Conservation (phyloP, 176 grass and related monocot species). For the Musa schizocarpa region DNA sequence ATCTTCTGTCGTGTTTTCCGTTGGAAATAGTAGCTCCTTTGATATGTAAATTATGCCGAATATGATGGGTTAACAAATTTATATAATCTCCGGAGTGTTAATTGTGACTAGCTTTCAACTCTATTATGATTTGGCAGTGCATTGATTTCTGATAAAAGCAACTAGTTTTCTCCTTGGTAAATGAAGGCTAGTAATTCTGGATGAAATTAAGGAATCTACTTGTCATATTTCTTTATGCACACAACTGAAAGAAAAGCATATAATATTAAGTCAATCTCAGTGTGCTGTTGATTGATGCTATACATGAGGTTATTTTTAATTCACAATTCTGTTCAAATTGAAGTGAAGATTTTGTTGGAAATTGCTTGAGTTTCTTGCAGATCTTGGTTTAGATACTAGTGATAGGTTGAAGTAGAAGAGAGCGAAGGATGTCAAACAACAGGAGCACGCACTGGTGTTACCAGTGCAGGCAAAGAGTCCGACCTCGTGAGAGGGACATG, state of each 20-base stretch:
- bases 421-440: neutral
- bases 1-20: neutral
- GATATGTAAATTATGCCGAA: neutral
- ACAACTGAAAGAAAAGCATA: neutral
- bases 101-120: neutral
- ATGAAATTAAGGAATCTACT: neutral
- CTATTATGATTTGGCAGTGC: neutral
- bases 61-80: too few species aligned
- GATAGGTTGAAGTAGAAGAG: neutral
- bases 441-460: slow-evolving; percentile 15
- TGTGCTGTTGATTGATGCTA: neutral
- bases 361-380: neutral
- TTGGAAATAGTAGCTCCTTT: neutral
- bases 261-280: neutral
- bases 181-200: too few species aligned
- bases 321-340: neutral
- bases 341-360: neutral
- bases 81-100: neutral
- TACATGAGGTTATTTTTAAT: neutral
- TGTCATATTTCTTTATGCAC: neutral
- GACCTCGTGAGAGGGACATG: neutral
- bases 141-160: too few species aligned
- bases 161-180: too few species aligned
- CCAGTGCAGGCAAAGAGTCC: slow-evolving; percentile 11
- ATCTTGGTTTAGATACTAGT: neutral